Evolutionary conservation across 306 rosid genomes (phyloP).

Genomic region (Cajanus cajan): DNA sequence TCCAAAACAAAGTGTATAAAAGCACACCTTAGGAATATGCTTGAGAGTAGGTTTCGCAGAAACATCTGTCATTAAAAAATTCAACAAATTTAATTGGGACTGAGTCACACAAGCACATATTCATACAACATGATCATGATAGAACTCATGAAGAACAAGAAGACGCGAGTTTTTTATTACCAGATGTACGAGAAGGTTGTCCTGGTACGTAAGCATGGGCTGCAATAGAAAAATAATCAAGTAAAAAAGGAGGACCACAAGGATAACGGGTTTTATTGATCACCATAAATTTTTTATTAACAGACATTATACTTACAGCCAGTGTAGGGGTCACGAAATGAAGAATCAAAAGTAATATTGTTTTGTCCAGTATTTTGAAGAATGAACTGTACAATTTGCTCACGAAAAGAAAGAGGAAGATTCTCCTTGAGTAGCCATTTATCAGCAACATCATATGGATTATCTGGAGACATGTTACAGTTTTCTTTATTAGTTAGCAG

Average conservation of each 20-base stretch:
- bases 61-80: slow-evolving; percentile 44
- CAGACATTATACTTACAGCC: slow-evolving; percentile 62
- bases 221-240: slow-evolving; percentile 37
- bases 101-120: slow-evolving; percentile 17
- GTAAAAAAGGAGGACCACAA: slow-evolving; percentile 24
- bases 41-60: slow-evolving; percentile 71
- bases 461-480: slow-evolving; percentile 54
- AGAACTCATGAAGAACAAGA: slow-evolving; percentile 11
- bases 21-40: slow-evolving; percentile 91
- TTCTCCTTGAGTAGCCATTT: slow-evolving; percentile 92
- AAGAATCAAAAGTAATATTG: slow-evolving; percentile 63
- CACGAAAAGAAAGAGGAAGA: slow-evolving; percentile 89
- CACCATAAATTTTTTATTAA: slow-evolving; percentile 7
- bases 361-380: slow-evolving; percentile 89
- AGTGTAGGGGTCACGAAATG: slow-evolving; percentile 89
- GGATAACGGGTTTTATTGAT: slow-evolving; percentile 13
- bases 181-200: slow-evolving; percentile 58
- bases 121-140: slow-evolving; percentile 1
- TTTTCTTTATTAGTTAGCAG: slow-evolving; percentile 8
- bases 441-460: slow-evolving; percentile 84
- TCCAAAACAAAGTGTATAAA: slow-evolving; percentile 26
- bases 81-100: neutral
- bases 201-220: slow-evolving; percentile 91
- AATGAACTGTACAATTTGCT: slow-evolving; percentile 88
- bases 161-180: slow-evolving; percentile 41